Base-by-base conservation (phyloP, 2,329 filamentous ascomycete species). In the Fusarium veterinarium region DNA sequence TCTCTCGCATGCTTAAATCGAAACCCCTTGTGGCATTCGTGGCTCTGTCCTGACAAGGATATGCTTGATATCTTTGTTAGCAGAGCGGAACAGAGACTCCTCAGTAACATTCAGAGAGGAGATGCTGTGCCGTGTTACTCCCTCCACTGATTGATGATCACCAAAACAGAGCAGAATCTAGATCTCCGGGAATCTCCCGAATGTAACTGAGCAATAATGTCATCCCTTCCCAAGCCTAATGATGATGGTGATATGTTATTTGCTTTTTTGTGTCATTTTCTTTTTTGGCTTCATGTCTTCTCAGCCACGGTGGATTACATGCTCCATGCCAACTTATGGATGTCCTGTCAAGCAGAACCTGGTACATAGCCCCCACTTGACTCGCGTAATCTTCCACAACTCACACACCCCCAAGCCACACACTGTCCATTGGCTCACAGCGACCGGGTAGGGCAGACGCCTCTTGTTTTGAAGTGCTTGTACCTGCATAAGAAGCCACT, bases 401-500 rank as follows among this genome's bases (percentile, higher is more conserved):
- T 45, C 61, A 59, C 51, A 72, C 69, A 23, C 68, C 60, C 56
- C 12, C 52, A 66, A 72, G 69, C 69, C 69, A 70, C 69, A 35
- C 25, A 14, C 41, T 37, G 38, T 49, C 37, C 35, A 72, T 72
- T 72, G 69, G 69, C 42, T 56, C 40, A 56, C 8, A 45, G 38
- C 33, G 46, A 25, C 56, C 64, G 59, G 64, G 67, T 69, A 69
- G 65, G 67, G 64, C 67, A 69, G 67, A 69, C 41, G 53, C 57
- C 41, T 55, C 46, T 69, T 45, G 63, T 52, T 64, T 69, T 51
- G 46, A 68, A 42, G 64, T 52, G 51, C 51, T 58, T 69, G 66
- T 72, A 72, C 70, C 70, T 72, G 70, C 70, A 72, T 72, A 44
- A 72, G 64, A 65, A 72, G 69, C 69, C 69, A 69, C 60, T 72